Percentiles rank a stretch among this genome's conserved stretches.
Evolutionary conservation across 345 rosid genomes (phyloP).

Genomic region (Xanthoceras sorbifolium): DNA sequence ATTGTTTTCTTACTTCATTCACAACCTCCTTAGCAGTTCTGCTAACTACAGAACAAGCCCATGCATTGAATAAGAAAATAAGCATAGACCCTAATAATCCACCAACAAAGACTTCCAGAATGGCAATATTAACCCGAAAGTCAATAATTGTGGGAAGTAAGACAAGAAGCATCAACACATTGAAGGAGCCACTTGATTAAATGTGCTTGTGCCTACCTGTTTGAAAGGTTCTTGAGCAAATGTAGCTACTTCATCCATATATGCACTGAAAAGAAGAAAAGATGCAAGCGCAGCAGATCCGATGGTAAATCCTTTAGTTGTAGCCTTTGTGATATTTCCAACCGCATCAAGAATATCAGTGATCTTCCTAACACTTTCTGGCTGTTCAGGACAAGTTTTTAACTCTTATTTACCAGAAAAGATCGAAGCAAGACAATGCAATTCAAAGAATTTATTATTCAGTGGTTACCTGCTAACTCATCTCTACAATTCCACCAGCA

Average conservation of each 20-base stretch:
- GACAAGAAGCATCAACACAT: not conserved
- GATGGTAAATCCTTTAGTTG: conserved; percentile 98
- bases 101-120: conserved; percentile 93
- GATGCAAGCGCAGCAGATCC: conserved; percentile 99
- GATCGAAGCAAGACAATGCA: conserved; percentile 3
- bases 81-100: conserved; percentile 98
- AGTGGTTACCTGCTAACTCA: conserved; percentile 93
- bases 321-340: conserved; percentile 98
- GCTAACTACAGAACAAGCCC: too few relatives aligned
- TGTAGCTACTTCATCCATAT: conserved; percentile 89
- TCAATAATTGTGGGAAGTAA: conserved; percentile 6
- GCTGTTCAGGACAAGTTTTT: conserved; percentile 44
- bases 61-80: conserved; percentile 83
- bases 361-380: conserved; percentile 95
- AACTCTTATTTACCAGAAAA: not conserved
- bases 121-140: conserved; percentile 92
- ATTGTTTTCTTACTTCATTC: conserved; percentile 99
- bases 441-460: conserved; percentile 6
- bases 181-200: conserved; percentile 8
- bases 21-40: too few relatives aligned
- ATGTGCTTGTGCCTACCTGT: conserved; percentile 52
- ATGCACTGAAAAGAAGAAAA: conserved; percentile 97
- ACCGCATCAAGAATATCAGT: conserved; percentile 99
- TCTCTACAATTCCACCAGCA: conserved; percentile 99
- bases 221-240: conserved; percentile 77